phyloP scores from a whole-genome alignment of 2,329 filamentous ascomycete species.

The Pestalotiopsis fici region DNA sequence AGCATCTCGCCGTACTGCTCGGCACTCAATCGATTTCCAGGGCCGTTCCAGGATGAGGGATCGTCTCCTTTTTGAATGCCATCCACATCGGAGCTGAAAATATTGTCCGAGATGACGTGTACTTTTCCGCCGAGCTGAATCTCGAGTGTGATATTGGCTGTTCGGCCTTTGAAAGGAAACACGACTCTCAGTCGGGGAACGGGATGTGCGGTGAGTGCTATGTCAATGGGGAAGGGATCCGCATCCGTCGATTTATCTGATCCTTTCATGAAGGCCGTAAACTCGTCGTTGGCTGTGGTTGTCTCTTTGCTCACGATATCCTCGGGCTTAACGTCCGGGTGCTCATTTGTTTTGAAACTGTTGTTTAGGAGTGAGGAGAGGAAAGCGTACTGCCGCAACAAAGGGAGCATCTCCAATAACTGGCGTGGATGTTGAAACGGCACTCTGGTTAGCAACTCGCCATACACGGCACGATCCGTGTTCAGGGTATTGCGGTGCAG shows the following conservation, averaged over 20 bases:
- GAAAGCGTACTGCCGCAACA: constrained; percentile 74
- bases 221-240: constrained; percentile 43
- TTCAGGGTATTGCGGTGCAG: constrained; percentile 62
- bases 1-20: constrained; percentile 46
- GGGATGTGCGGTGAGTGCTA: constrained; percentile 53
- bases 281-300: constrained; percentile 21
- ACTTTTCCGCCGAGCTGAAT: constrained; percentile 62
- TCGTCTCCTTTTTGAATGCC: constrained; percentile 16
- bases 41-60: constrained; percentile 18
- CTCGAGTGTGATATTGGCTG: constrained; percentile 57
- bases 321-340: constrained; percentile 16
- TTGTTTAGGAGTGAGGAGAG: constrained; percentile 65
- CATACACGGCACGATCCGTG: constrained; percentile 74
- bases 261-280: constrained; percentile 15
- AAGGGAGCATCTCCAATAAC: constrained; percentile 71
- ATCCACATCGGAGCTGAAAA: constrained; percentile 32
- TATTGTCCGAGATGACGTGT: constrained; percentile 59
- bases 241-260: not conserved
- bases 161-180: constrained; percentile 51
- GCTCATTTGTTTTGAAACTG: constrained; percentile 49
- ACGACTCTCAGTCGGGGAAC: constrained; percentile 51
- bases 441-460: constrained; percentile 65
- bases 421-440: constrained; percentile 80
- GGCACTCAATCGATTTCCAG: constrained; percentile 35
- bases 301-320: constrained; percentile 18